Conservation (phyloP, 768 basidiomycete genomes). For the Boletellus emodensis region DNA sequence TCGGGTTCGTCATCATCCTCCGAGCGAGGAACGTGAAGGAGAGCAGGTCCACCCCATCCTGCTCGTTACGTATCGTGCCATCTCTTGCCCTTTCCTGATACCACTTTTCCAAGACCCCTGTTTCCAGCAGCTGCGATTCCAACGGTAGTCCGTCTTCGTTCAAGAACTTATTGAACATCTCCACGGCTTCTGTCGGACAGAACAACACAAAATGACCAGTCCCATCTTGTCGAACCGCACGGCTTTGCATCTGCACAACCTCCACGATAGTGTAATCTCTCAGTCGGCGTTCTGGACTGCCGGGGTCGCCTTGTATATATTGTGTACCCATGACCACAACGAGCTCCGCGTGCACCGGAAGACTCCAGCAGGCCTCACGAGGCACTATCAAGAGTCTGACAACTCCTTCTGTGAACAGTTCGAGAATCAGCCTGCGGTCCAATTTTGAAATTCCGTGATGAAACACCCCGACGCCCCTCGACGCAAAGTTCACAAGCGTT, state of each 20-base stretch:
- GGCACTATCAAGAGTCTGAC: slow-evolving; percentile 79
- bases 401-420: slow-evolving; percentile 77
- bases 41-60: slow-evolving; percentile 71
- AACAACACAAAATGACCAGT: slow-evolving; percentile 76
- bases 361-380: slow-evolving; percentile 79
- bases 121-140: slow-evolving; percentile 71
- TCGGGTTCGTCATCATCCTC: slow-evolving; percentile 73
- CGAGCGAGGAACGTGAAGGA: slow-evolving; percentile 78
- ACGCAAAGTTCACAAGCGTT: slow-evolving; percentile 64
- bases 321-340: slow-evolving; percentile 95
- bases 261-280: slow-evolving; percentile 80
- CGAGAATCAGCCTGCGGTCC: slow-evolving; percentile 72
- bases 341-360: slow-evolving; percentile 77
- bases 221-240: slow-evolving; percentile 62
- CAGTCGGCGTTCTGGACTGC: slow-evolving; percentile 58
- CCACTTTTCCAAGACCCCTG: slow-evolving; percentile 46
- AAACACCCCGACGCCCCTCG: slow-evolving; percentile 86
- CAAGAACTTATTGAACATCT: slow-evolving; percentile 78
- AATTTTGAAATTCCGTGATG: slow-evolving; percentile 63
- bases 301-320: slow-evolving; percentile 52
- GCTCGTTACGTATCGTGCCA: slow-evolving; percentile 45
- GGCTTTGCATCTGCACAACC: slow-evolving; percentile 87
- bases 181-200: slow-evolving; percentile 83
- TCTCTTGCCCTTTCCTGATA: slow-evolving; percentile 37
- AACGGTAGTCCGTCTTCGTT: slow-evolving; percentile 79